Evolutionary conservation across 257 asterid species (phyloP), one percentile per base, ranked within the genome.

Genomic region (Fraxinus quadrangulata): DNA sequence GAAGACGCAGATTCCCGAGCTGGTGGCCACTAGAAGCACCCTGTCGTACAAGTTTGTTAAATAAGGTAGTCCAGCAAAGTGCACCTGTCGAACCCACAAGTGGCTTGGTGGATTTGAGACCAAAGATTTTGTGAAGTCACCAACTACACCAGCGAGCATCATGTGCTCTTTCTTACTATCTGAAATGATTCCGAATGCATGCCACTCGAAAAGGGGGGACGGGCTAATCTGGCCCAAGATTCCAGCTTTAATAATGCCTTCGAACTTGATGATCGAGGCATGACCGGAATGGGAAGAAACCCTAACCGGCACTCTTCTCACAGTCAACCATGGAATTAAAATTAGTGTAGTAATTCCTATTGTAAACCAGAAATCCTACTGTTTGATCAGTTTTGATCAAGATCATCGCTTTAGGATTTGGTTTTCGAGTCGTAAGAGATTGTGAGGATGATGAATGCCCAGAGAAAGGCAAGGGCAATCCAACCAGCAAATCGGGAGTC

Each of bases 81-180:
- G 28, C 23, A 91, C 94, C 31, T 76, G 84, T 39, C 97, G 78
- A 6, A 91, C 93, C 97, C 97, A 91, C 66, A 91, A 40, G 73
- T 89, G 90, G 71, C 80, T 78, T 0, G 94, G 97, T 12, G 89
- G 93, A 2, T 75, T 74, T 0, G 86, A 5, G 7, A 89, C 94
- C 10, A 89, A 67, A 0, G 94, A 84, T 51, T 82, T 88, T 1
- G 97, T 91, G 75, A 89, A 91, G 81, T 91, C 97, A 0, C 97
- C 93, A 6, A 91, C 97, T 0, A 94, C 94, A 16, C 97, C 97
- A 4, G 97, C 97, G 0, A 89, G 82, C 90, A 91, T 91, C 94
- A 87, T 87, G 83, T 91, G 97, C 6, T 86, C 90, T 1, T 63
- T 77, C 45, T 91, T 83, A 11, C 86, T 86, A 63, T 91, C 93